A percentile compares a stretch with the other conserved stretches of the same genome.
Conservation (phyloP, 2,329 filamentous ascomycete genomes). For the Hypoxylon sp. region DNA sequence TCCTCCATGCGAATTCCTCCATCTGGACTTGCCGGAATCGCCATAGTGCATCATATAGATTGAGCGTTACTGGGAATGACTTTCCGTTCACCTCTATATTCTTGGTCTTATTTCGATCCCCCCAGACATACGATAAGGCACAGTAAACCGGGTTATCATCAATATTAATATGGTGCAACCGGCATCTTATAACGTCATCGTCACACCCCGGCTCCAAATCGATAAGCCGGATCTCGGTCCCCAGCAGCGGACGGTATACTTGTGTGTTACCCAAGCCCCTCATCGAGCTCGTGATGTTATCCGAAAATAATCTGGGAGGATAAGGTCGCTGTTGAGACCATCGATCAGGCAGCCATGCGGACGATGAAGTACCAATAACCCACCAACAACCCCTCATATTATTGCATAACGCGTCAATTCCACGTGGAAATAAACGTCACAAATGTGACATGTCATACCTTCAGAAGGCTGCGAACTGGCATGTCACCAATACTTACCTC, state of each 20-base stretch:
- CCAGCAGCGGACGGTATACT: not conserved
- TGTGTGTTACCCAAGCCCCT: too few relatives aligned
- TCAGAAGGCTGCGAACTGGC: too few relatives aligned
- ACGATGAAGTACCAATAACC: not conserved
- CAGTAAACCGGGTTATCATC: not conserved
- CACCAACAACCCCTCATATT: not conserved
- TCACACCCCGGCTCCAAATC: not conserved
- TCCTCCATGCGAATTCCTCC: not conserved
- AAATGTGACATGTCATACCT: not conserved
- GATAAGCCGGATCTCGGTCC: not conserved
- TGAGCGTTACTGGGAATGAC: not conserved
- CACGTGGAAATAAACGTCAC: not conserved
- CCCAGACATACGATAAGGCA: not conserved
- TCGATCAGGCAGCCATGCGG: not conserved
- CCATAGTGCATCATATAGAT: not conserved
- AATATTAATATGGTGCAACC: not conserved
- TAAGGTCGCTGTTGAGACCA: not conserved
- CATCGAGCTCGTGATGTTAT: not conserved
- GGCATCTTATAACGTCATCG: not conserved
- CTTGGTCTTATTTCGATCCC: not conserved
- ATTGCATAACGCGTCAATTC: not conserved
- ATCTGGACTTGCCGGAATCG: not conserved
- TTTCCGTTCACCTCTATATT: slow-evolving; percentile 1
- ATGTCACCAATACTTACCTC: not conserved
- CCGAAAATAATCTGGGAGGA: not conserved